Base-by-base conservation (phyloP, 768 basidiomycete genomes). In the Gymnopilus junonius region DNA sequence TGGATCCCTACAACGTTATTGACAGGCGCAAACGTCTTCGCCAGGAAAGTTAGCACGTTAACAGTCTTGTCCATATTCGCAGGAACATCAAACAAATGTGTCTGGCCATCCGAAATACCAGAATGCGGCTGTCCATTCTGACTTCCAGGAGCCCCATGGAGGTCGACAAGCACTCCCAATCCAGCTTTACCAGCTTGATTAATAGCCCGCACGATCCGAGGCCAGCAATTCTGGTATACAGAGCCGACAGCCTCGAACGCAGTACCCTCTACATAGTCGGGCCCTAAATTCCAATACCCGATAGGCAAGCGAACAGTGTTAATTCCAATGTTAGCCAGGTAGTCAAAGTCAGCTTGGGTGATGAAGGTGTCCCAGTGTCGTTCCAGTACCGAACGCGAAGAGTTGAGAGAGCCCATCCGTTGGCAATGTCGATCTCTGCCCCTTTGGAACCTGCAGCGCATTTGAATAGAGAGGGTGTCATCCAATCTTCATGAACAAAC, bases 301-400 rank as follows among this genome's bases (percentile, higher is more conserved):
- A 88, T 85, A 1, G 84, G 82, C 23, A 84, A 74, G 21, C 88
- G 84, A 31, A 90, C 85, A 17, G 87, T 89, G 73, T 91, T 91
- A 78, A 90, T 88, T 6, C 87, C 88, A 29, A 87, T 83, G 55
- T 74, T 78, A 0, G 84, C 79, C n/a, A 94, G 84, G 70, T 87
- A 88, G 23, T 79, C 71, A 70, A 92, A 90, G 74, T 93, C 92
- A 1, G 82, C 73, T 46, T 85, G 78, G 0, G 75, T 83, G 69
- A 94, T 86, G 76, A 87, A 93, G 0, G 83, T 85, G 68, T 91
- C 89, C 92, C 92, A 94, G 73, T 93, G 92, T 20, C 76, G 78
- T 73, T 93, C 90, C 42, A 93, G 79, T 58, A 79, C 74, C 2
- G 81, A 75, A 8, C 80, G 82, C 46, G 87, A 84, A 63, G 69